Evolutionary conservation across 2,329 filamentous ascomycete genomes (phyloP).

Genomic region (Cryphonectria naterciae): DNA sequence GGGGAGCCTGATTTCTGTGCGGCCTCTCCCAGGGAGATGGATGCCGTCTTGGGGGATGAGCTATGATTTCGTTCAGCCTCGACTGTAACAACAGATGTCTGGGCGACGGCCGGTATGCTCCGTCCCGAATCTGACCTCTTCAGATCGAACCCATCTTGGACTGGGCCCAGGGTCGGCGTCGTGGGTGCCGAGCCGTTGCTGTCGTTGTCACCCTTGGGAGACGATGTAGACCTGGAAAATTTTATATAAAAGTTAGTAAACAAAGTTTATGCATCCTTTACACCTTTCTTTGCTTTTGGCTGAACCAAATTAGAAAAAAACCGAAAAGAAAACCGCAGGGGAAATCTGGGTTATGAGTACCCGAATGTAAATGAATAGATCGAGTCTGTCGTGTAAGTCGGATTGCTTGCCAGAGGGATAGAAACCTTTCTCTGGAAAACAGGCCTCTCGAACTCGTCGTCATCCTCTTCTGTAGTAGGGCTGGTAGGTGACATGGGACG

Average conservation of each 20-base stretch:
- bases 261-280: neutral
- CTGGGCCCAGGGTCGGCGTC: slow-evolving; percentile 11
- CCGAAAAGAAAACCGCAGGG: neutral
- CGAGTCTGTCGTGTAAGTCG: slow-evolving; percentile 17
- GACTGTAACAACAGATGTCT: slow-evolving; percentile 24
- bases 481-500: neutral
- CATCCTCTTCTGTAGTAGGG: slow-evolving; percentile 12
- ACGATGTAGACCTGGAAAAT: slow-evolving; percentile 7
- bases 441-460: neutral
- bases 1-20: slow-evolving; percentile 1
- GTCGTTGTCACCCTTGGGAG: slow-evolving; percentile 20
- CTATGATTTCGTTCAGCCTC: slow-evolving; percentile 21
- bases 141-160: slow-evolving; percentile 18
- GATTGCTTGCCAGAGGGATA: slow-evolving; percentile 28
- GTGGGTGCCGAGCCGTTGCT: slow-evolving; percentile 10
- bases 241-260: neutral
- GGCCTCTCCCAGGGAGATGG: slow-evolving; percentile 13
- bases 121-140: slow-evolving; percentile 21
- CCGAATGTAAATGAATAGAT: slow-evolving; percentile 20
- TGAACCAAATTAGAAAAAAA: too few relatives aligned
- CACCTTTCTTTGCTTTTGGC: neutral
- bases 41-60: slow-evolving; percentile 20
- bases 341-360: slow-evolving; percentile 6
- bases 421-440: slow-evolving; percentile 19
- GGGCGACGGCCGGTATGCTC: slow-evolving; percentile 21